A percentile compares a stretch with the other conserved stretches of the same genome.
phyloP scores from a whole-genome alignment of 164 flowering plant genomes.

The Cinnamomum micranthum region DNA sequence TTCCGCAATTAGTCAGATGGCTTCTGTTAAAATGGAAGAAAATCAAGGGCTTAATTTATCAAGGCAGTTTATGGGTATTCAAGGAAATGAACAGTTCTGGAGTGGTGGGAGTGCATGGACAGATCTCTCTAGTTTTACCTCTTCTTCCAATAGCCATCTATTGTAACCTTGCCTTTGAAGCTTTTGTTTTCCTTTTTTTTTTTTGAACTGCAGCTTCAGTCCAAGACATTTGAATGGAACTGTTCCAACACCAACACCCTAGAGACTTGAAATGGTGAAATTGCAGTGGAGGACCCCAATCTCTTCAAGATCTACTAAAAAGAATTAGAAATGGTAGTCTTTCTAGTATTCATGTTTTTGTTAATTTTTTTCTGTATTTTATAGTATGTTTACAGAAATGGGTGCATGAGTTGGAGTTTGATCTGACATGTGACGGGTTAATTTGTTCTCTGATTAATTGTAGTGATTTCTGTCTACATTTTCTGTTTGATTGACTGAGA shows the following conservation, averaged over 20 bases:
- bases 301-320: slow-evolving; percentile 17
- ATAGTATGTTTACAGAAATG: slow-evolving; percentile 20
- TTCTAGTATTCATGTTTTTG: slow-evolving; percentile 8
- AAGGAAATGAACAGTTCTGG: slow-evolving; percentile 37
- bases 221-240: background rate
- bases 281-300: slow-evolving; percentile 8
- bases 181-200: background rate
- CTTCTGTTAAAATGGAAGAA: slow-evolving; percentile 63
- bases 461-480: slow-evolving; percentile 1
- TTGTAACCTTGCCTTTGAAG: slow-evolving; percentile 6
- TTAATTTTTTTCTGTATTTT: slow-evolving; percentile 7
- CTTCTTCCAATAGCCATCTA: slow-evolving; percentile 53
- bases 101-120: slow-evolving; percentile 45
- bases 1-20: slow-evolving; percentile 18
- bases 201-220: slow-evolving; percentile 17
- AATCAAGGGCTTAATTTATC: slow-evolving; percentile 40
- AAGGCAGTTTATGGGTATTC: slow-evolving; percentile 45
- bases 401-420: slow-evolving; percentile 18
- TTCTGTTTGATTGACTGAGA: background rate
- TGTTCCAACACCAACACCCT: background rate
- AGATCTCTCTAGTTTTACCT: slow-evolving; percentile 52
- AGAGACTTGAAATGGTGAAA: slow-evolving; percentile 7
- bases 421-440: slow-evolving; percentile 15
- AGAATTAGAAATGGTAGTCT: slow-evolving; percentile 33
- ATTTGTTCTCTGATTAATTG: slow-evolving; percentile 9